Conservation (phyloP, 2,329 filamentous ascomycete genomes). For the Lachnellula willkommii region DNA sequence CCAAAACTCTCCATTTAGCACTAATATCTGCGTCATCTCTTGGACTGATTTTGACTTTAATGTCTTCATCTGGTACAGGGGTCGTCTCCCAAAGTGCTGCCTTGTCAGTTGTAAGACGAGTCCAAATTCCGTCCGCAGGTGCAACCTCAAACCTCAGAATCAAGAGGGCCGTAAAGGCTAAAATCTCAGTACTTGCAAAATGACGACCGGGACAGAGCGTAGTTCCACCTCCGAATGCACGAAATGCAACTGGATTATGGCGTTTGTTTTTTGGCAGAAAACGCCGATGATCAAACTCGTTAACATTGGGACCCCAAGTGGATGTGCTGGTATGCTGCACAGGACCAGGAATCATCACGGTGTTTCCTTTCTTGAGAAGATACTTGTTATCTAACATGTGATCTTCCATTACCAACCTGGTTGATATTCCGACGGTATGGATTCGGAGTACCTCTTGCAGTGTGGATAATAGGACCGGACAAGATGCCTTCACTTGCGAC, state of each 20-base stretch:
- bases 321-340: constrained; percentile 30
- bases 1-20: constrained; percentile 3
- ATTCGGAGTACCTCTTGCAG: constrained; percentile 40
- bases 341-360: constrained; percentile 33
- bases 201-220: constrained; percentile 35
- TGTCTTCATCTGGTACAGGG: constrained; percentile 1
- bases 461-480: constrained; percentile 36
- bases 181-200: constrained; percentile 34
- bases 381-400: constrained; percentile 30
- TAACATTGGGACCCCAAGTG: constrained; percentile 32
- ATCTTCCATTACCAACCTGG: constrained; percentile 35
- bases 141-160: constrained; percentile 12
- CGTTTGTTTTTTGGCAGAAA: constrained; percentile 26
- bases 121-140: constrained; percentile 19
- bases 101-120: background rate
- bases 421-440: constrained; percentile 34
- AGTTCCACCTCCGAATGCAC: constrained; percentile 33
- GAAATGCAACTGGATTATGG: constrained; percentile 17
- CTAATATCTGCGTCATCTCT: background rate
- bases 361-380: constrained; percentile 33
- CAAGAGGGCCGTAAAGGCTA: constrained; percentile 26
- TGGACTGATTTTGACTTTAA: constrained; percentile 3
- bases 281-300: constrained; percentile 32
- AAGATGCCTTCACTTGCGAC: constrained; percentile 18
- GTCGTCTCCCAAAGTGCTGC: background rate